These are phyloP conservation scores for Herpetospermum pedunculosum DNA, from an alignment of 306 rosid species.

Conservation along the genomic window DNA sequence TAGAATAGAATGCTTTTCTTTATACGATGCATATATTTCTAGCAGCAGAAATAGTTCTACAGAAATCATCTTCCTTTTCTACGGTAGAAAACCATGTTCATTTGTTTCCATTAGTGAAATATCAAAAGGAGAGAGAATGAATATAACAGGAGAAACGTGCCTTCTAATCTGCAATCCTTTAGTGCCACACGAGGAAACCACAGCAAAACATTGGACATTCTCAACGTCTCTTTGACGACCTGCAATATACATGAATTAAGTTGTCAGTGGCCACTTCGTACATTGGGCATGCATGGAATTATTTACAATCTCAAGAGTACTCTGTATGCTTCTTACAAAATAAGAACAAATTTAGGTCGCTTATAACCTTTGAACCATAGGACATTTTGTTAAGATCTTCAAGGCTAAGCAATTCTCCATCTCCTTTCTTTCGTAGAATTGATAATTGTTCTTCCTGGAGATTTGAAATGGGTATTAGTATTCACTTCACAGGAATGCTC, in stretches of 20 bases:
- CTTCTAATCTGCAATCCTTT: slow-evolving; percentile 48
- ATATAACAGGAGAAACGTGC: slow-evolving; percentile 14
- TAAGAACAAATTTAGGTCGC: not conserved
- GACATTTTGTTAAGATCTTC: slow-evolving; percentile 49
- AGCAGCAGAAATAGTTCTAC: not conserved
- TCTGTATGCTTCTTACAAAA: not conserved
- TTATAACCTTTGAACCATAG: slow-evolving; percentile 46
- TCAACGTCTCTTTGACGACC: slow-evolving; percentile 68
- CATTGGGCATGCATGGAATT: not conserved
- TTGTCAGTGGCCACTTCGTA: slow-evolving; percentile 4
- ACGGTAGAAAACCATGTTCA: not conserved
- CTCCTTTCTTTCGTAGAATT: slow-evolving; percentile 34
- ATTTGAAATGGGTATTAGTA: slow-evolving; percentile 4
- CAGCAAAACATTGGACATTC: slow-evolving; percentile 55
- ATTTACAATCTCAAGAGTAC: not conserved
- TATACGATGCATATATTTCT: not conserved
- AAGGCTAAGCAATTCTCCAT: slow-evolving; percentile 32
- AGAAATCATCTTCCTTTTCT: not conserved
- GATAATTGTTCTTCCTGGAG: slow-evolving; percentile 55
- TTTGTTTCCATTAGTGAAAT: not conserved
- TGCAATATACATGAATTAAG: slow-evolving; percentile 14
- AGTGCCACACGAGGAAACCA: slow-evolving; percentile 75
- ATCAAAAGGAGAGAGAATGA: not conserved
- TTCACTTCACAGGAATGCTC: not conserved
- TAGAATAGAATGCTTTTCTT: not conserved